Percentiles rank a stretch among this genome's conserved stretches.
phyloP scores from a whole-genome alignment of 2,329 filamentous ascomycete genomes.

The Samsoniella hepiali region DNA sequence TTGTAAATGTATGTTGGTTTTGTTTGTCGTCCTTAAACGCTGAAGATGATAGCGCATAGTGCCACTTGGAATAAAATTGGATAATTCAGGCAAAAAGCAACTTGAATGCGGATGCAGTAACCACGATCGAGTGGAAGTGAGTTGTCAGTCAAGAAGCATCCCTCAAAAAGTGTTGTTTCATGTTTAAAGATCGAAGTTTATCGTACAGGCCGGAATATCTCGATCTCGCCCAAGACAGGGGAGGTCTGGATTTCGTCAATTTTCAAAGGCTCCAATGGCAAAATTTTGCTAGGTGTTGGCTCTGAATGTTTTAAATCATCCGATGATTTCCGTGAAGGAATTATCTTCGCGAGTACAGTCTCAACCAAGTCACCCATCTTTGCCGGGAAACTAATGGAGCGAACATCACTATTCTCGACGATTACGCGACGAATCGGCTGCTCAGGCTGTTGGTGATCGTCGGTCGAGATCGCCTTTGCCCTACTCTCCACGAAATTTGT shows the following conservation, averaged over 20 bases:
- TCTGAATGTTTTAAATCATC: background rate
- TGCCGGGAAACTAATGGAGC: background rate
- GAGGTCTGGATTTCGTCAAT: constrained; percentile 12
- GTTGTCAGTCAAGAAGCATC: no score
- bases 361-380: constrained; percentile 5
- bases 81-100: background rate
- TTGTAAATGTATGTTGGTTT: background rate
- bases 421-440: background rate
- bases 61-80: background rate
- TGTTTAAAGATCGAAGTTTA: no score
- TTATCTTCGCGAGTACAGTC: background rate
- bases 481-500: background rate
- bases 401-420: background rate
- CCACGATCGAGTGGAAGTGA: background rate
- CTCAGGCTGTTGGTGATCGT: no score
- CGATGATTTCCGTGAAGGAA: background rate
- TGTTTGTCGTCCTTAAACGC: background rate
- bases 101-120: background rate
- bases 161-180: no score
- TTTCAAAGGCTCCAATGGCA: constrained; percentile 5
- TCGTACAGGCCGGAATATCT: background rate
- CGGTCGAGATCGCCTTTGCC: no score
- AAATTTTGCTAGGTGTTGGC: background rate
- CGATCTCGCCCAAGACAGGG: constrained; percentile 6
- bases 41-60: background rate